Evolutionary conservation across 2,329 filamentous ascomycete genomes (phyloP), one percentile per base, ranked within the genome.

Genomic region (Catunica adiposa): DNA sequence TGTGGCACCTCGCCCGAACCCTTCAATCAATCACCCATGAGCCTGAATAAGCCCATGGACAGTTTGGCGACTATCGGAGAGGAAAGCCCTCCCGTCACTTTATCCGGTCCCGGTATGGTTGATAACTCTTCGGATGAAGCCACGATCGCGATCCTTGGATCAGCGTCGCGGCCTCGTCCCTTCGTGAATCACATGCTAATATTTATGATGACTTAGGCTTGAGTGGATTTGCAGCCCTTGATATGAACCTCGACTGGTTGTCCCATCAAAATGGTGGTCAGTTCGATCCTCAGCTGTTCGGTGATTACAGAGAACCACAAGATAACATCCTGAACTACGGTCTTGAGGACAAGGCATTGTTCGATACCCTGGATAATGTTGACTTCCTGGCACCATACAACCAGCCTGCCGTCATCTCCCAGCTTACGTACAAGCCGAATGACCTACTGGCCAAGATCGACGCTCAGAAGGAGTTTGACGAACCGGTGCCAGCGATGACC

Each of bases 281-380:
- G 60, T 96, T 97, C 63, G 89, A 97, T 60, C 90, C 92, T 0
- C 82, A 92, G 56, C 74, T 97, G 3, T 97, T 96, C 66, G 86
- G 85, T 55, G 86, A 89, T 62, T 97, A 96, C 69, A 83, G 92
- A 54, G 92, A 98, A 64, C 82, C 88, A 0, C 87, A 94, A 63
- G 85, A 88, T 57, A 90, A 83, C 56, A 76, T 94, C 14, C 70
- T 94, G 17, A 72, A 74, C 61, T 82, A 71, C 64, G 50, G 50
- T 14, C 17, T 42, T 23, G 48, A 50, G 34, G 56, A 55, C 23
- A 20, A 50, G n/a, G 42, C 48, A 7, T 31, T 56, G 8, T 86
- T 94, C 61, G 86, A 87, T 55, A 80, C 81, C 68, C 79, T 79
- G 61, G 89, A 95, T 62, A 83, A 89, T 15, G 72, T 80, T 20